Conservation (phyloP, 495 filamentous ascomycete genomes). For the Rostrohypoxylon terebratum region DNA sequence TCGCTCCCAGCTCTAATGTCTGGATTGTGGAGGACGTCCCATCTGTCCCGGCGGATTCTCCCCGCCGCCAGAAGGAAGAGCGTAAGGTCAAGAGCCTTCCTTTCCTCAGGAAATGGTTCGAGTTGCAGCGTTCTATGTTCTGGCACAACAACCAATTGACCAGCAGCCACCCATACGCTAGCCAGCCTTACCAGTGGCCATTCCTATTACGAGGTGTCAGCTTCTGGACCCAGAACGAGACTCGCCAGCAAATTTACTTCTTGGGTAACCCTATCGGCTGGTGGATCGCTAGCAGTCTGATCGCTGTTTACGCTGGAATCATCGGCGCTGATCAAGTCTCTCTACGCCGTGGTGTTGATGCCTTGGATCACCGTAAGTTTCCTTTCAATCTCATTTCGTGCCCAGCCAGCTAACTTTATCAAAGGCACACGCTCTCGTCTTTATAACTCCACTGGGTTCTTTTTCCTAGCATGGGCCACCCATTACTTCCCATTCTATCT, state of each 20-base stretch:
- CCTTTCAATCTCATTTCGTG: constrained; percentile 1
- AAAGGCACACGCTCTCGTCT: constrained; percentile 88
- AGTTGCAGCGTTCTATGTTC: constrained; percentile 98
- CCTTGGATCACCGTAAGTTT: constrained; percentile 89
- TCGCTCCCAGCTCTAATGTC: constrained; percentile 87
- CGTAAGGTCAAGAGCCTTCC: constrained; percentile 82
- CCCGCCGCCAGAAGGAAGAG: constrained; percentile 76
- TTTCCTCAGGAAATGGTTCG: constrained; percentile 94
- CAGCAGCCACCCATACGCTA: constrained; percentile 94
- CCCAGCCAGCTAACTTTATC: constrained; percentile 36
- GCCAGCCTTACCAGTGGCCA: constrained; percentile 95
- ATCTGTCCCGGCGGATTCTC: constrained; percentile 74
- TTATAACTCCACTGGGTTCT: constrained; percentile 98
- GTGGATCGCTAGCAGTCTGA: constrained; percentile 92
- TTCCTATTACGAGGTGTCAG: constrained; percentile 96
- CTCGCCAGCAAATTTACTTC: constrained; percentile 97
- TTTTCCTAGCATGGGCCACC: constrained; percentile 97
- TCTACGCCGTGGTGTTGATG: constrained; percentile 89
- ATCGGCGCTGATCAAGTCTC: constrained; percentile 93
- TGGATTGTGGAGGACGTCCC: constrained; percentile 95
- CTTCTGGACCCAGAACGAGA: constrained; percentile 99
- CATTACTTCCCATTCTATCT: constrained; percentile 98
- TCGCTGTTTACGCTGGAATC: constrained; percentile 94
- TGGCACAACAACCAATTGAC: constrained; percentile 98
- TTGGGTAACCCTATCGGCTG: constrained; percentile 96